Evolutionary conservation across 345 rosid species (phyloP).

Genomic region (Dipteronia dyeriana): DNA sequence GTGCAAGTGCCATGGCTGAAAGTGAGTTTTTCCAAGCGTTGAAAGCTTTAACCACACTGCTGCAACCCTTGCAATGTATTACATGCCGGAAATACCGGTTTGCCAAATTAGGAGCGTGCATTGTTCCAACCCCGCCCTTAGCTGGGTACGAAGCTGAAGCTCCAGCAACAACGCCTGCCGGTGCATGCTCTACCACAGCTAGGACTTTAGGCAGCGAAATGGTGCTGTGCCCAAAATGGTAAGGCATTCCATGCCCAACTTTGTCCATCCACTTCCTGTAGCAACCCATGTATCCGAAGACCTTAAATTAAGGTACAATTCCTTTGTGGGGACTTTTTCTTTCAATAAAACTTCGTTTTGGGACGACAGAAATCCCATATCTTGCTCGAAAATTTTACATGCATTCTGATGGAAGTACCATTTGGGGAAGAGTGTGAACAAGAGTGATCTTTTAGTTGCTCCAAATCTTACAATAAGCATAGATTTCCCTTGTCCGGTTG

Average conservation of each 20-base stretch:
- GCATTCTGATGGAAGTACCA: constrained; percentile 93
- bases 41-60: constrained; percentile 55
- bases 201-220: constrained; percentile 65
- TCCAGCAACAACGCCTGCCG: constrained; percentile 80
- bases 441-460: constrained; percentile 53
- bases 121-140: constrained; percentile 69
- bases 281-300: constrained; percentile 93
- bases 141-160: constrained; percentile 73
- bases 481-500: constrained; percentile 94
- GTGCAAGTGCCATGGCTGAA: constrained; percentile 43
- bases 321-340: constrained; percentile 84
- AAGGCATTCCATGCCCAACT: constrained; percentile 99
- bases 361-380: constrained; percentile 92
- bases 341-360: constrained; percentile 79
- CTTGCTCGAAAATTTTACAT: constrained; percentile 87
- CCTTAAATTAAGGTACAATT: constrained; percentile 67
- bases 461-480: constrained; percentile 95
- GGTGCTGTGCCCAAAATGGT: constrained; percentile 78
- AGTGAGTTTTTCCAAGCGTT: constrained; percentile 61
- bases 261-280: constrained; percentile 96
- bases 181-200: constrained; percentile 89
- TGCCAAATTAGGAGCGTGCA: constrained; percentile 82
- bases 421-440: constrained; percentile 57
- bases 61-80: constrained; percentile 85
- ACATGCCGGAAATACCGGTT: constrained; percentile 86